phyloP scores from a whole-genome alignment of 805 yeast genomes.

The Candida boleticola region DNA sequence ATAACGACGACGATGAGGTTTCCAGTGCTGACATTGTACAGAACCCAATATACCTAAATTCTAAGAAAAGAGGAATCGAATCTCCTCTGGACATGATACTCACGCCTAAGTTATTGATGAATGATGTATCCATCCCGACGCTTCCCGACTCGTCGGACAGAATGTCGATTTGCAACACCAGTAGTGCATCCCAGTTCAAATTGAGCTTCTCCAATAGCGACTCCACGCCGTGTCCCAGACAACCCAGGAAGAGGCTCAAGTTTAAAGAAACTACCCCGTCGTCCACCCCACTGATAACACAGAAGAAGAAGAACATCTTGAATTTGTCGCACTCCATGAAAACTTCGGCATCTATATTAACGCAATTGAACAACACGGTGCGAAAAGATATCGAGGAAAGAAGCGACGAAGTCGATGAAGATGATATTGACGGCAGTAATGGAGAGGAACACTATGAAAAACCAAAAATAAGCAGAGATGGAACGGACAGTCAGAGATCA shows the following conservation, averaged over 20 bases:
- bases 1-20: conserved; percentile 7
- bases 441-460: conserved; percentile 8
- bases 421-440: conserved; percentile 8
- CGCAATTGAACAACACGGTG: conserved; percentile 15
- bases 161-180: conserved; percentile 19
- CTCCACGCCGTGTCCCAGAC: conserved; percentile 44
- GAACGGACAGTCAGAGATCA: not conserved
- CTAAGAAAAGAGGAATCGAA: conserved; percentile 24
- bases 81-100: conserved; percentile 24
- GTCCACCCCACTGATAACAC: conserved; percentile 12
- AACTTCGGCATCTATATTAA: conserved; percentile 20
- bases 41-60: conserved; percentile 20
- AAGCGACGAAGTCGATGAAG: conserved; percentile 11
- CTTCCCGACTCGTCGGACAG: conserved; percentile 7
- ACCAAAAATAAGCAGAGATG: not conserved
- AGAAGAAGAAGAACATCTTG: conserved; percentile 20
- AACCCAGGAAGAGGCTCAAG: conserved; percentile 37
- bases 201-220: conserved; percentile 34
- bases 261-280: conserved; percentile 25
- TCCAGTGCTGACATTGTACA: not conserved
- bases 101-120: conserved; percentile 22
- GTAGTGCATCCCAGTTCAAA: conserved; percentile 14
- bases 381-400: conserved; percentile 10
- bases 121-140: conserved; percentile 1
- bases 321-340: conserved; percentile 32